Evolutionary conservation across 345 rosid species (phyloP), one percentile per base, ranked within the genome.

Genomic region (Garcia nutans): DNA sequence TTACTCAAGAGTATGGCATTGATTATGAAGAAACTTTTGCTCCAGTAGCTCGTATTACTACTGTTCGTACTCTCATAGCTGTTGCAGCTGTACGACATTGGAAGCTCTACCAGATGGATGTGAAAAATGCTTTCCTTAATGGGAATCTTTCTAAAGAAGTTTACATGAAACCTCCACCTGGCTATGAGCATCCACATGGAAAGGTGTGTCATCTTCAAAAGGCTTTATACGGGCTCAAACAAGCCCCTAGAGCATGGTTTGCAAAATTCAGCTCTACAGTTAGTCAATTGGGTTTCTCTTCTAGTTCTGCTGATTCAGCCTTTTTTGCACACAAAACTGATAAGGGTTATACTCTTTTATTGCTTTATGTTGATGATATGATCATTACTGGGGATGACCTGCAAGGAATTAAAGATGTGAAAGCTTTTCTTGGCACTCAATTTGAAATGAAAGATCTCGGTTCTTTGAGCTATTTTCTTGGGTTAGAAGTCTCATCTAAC

Each of bases 181-280:
- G 41, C 41, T 33, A 33, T 33, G 41, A 33, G 5, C 41, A 33
- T 33, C 41, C 41, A 5, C 41, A 3, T 33, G 6, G 6, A 2
- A 33, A 47, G 13, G 7, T 47, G 6, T 17, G 47, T 71, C 65
- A 57, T 10, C 37, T 56, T 7, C 3, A 22, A 10, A 71, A 20
- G 15, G 33, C 37, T 10, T 68, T 68, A 50, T 68, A 19, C 47
- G 57, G 33, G 4, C 54, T 68, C 11, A 68, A 68, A 26, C 58
- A 47, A 24, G 64, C 64, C 31, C 64, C 16, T 24, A 22, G 64
- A 23, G 16, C 33, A 23, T 24, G 16, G 37, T 45, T 45, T 50
- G 26, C 72, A n/a, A 68, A 68, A 49, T 68, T 47, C 13, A 68
- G 33, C 37, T 44, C 33, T 15, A 68, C 57, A n/a, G n/a, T 47